Conservation (phyloP, 495 filamentous ascomycete genomes). For the Polyplosphaeria fusca region DNA sequence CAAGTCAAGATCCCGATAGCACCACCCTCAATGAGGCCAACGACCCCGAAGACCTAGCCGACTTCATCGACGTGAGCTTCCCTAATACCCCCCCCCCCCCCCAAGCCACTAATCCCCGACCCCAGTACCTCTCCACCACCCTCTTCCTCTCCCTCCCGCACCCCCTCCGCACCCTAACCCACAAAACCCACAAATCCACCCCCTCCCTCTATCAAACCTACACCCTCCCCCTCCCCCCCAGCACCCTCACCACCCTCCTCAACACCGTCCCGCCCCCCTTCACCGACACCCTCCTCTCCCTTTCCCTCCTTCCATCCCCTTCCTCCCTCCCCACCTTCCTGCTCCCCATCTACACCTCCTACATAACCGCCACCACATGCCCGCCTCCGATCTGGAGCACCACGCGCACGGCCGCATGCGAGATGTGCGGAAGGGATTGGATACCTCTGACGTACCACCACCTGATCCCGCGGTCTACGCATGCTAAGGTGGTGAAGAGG, state of each 20-base stretch:
- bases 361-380: constrained; percentile 52
- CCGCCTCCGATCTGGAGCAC: constrained; percentile 59
- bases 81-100: background rate
- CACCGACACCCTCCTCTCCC: constrained; percentile 60
- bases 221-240: constrained; percentile 47
- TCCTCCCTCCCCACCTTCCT: constrained; percentile 54
- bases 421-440: constrained; percentile 77
- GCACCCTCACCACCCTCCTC: constrained; percentile 45
- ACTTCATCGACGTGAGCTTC: constrained; percentile 62
- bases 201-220: constrained; percentile 50
- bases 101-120: background rate
- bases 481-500: constrained; percentile 73
- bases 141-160: constrained; percentile 63
- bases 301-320: constrained; percentile 53
- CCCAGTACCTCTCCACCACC: constrained; percentile 66
- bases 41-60: constrained; percentile 65
- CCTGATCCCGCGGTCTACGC: constrained; percentile 71
- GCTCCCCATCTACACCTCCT: constrained; percentile 57
- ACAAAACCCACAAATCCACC: constrained; percentile 53
- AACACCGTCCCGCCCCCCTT: constrained; percentile 50
- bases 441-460: constrained; percentile 81
- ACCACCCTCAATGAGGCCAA: constrained; percentile 38
- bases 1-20: constrained; percentile 33
- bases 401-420: constrained; percentile 62
- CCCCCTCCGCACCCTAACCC: constrained; percentile 58